phyloP scores from a whole-genome alignment of 2,329 filamentous ascomycete genomes.

The Magnaporthales sp. region DNA sequence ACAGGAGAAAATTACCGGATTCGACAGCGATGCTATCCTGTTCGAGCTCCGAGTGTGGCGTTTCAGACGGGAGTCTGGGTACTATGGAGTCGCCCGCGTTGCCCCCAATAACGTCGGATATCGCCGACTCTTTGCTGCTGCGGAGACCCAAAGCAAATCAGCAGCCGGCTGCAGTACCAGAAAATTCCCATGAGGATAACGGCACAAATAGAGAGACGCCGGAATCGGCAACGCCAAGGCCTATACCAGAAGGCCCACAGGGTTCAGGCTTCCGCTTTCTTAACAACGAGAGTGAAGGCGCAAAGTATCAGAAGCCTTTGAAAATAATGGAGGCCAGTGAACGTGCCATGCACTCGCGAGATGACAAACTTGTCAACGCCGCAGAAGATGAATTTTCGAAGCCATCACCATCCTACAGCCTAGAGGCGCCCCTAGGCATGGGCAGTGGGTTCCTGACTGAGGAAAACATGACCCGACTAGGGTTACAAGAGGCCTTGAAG shows the following conservation, averaged over 20 bases:
- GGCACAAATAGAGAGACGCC: not conserved
- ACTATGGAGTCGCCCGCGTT: constrained; percentile 9
- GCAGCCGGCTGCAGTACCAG: not conserved
- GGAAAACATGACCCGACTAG: constrained; percentile 17
- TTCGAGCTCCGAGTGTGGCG: constrained; percentile 1
- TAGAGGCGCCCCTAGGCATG: constrained; percentile 9
- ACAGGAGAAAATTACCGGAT: constrained; percentile 9
- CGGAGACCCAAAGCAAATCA: not conserved
- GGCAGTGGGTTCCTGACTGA: constrained; percentile 14
- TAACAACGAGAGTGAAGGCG: not conserved
- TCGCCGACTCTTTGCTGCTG: not conserved
- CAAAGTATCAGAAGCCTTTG: constrained; percentile 5
- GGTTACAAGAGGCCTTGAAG: constrained; percentile 7
- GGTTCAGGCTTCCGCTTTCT: constrained; percentile 8
- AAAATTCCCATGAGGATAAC: not conserved
- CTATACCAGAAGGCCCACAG: not conserved
- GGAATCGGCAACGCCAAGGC: constrained; percentile 7
- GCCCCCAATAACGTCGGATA: not conserved
- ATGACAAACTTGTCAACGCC: constrained; percentile 19
- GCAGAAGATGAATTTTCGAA: constrained; percentile 4
- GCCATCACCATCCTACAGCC: constrained; percentile 7
- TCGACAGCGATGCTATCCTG: not conserved
- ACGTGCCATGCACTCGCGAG: constrained; percentile 13
- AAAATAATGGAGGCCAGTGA: constrained; percentile 13
- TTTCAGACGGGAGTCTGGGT: constrained; percentile 12